Evolutionary conservation across 106 monocot genomes (phyloP).

Genomic region (Narthecium ossifragum): DNA sequence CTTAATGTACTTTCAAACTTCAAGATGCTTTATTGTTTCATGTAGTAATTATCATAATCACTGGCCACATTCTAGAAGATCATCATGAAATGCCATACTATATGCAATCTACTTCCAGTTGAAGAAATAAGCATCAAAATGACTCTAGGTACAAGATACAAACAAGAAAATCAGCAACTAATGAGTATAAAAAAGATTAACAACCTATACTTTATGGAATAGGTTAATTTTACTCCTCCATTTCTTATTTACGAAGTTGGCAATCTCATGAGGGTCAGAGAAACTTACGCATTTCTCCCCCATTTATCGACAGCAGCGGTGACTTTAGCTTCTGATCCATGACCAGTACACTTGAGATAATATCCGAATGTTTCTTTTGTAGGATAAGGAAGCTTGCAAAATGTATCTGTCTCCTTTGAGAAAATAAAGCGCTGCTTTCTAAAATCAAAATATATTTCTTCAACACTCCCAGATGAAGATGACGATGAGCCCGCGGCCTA

Average conservation of each 20-base stretch:
- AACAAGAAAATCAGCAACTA: no score
- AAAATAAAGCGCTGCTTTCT: conserved; percentile 90
- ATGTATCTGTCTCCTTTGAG: conserved; percentile 57
- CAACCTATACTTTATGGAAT: no score
- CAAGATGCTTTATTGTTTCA: no score
- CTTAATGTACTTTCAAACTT: no score
- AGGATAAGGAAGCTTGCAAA: conserved; percentile 83
- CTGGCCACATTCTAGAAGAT: no score
- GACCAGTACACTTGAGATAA: conserved; percentile 80
- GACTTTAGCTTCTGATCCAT: conserved; percentile 95
- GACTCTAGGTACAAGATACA: no score
- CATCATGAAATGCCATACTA: no score
- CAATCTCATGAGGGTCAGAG: neutral
- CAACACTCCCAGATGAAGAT: conserved; percentile 33
- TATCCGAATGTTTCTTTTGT: conserved; percentile 90
- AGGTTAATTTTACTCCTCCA: no score
- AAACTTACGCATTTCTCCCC: conserved; percentile 92
- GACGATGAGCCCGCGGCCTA: conserved; percentile 47
- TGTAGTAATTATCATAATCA: no score
- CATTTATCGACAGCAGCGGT: conserved; percentile 70
- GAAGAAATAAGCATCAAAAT: no score
- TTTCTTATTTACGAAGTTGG: neutral
- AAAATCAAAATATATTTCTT: conserved; percentile 97
- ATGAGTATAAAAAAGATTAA: no score
- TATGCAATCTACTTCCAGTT: no score